Evolutionary conservation across 768 basidiomycete species (phyloP).

Genomic region (Calvatia gigantea): DNA sequence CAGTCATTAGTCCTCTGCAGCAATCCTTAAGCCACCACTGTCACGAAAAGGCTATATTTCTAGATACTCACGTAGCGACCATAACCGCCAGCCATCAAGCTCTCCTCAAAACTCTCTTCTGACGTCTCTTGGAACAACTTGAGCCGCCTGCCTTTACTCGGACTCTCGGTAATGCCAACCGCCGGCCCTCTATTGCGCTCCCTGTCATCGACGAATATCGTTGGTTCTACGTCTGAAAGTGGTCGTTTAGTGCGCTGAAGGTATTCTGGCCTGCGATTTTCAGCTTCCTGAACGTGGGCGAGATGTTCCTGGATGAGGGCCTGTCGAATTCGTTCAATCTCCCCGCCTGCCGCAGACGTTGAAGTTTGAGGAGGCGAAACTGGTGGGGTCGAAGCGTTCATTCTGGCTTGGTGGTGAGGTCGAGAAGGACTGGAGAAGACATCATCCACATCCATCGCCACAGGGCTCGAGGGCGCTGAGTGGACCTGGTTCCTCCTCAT

Average conservation of each 20-base stretch:
- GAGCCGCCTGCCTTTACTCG: conserved; percentile 67
- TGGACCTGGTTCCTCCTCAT: conserved; percentile 16
- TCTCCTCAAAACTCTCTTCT: conserved; percentile 83
- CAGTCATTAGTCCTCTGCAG: conserved; percentile 56
- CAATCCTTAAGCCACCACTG: conserved; percentile 12
- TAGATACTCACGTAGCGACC: conserved; percentile 61
- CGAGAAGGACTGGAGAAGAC: conserved; percentile 21
- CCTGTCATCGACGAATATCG: conserved; percentile 28
- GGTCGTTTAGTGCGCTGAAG: conserved; percentile 56
- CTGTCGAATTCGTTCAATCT: conserved; percentile 58
- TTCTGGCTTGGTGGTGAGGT: conserved; percentile 14
- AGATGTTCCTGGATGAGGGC: conserved; percentile 48
- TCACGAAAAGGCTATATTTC: not conserved
- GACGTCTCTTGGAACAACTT: conserved; percentile 80
- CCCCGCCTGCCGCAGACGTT: conserved; percentile 37
- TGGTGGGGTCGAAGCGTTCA: conserved; percentile 20
- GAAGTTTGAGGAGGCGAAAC: conserved; percentile 21
- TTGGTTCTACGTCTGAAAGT: conserved; percentile 36
- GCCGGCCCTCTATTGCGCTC: conserved; percentile 26
- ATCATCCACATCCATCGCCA: conserved; percentile 21
- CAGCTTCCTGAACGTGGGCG: conserved; percentile 48
- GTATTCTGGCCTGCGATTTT: conserved; percentile 70
- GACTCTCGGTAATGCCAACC: conserved; percentile 67
- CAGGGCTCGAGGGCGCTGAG: conserved; percentile 6
- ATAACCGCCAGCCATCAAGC: conserved; percentile 79